Conservation (phyloP, 2,329 filamentous ascomycete genomes). For the Trichoderma koningiopsis region DNA sequence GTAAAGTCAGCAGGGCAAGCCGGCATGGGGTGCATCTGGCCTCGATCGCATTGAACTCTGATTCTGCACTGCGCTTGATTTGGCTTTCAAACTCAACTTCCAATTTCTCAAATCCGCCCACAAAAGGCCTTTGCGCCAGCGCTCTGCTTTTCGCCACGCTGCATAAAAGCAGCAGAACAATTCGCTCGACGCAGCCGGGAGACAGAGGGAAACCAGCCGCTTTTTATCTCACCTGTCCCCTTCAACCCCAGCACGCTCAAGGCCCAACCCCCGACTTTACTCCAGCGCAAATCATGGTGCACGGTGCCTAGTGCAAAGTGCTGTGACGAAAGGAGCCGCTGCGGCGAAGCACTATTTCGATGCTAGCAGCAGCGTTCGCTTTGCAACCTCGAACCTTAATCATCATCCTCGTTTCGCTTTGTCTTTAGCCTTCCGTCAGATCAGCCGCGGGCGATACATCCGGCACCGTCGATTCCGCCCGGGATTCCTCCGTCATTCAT, state of each 20-base stretch:
- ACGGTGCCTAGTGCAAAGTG: constrained; percentile 16
- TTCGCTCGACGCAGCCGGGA: background rate
- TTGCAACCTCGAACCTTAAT: constrained; percentile 3
- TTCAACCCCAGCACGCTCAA: background rate
- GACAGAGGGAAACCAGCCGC: background rate
- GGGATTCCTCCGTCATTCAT: constrained; percentile 35
- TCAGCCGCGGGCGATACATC: constrained; percentile 21
- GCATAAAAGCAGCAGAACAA: background rate
- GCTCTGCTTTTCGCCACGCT: background rate
- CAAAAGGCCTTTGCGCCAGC: background rate
- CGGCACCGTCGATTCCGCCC: constrained; percentile 24
- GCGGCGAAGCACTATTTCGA: constrained; percentile 9
- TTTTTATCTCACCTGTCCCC: background rate
- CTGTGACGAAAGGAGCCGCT: constrained; percentile 23
- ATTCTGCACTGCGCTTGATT: background rate
- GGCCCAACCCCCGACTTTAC: constrained; percentile 15
- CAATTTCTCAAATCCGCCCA: background rate
- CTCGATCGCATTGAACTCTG: background rate
- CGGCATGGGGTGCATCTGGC: background rate
- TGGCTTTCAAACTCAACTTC: background rate
- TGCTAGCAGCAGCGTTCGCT: constrained; percentile 3
- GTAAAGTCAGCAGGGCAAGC: constrained; percentile 7
- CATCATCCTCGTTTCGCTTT: background rate
- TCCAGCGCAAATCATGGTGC: constrained; percentile 13
- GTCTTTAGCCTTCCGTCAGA: constrained; percentile 18